Percentiles rank a stretch among this genome's conserved stretches.
phyloP scores from a whole-genome alignment of 83 land plant species.

The Larix sibirica region DNA sequence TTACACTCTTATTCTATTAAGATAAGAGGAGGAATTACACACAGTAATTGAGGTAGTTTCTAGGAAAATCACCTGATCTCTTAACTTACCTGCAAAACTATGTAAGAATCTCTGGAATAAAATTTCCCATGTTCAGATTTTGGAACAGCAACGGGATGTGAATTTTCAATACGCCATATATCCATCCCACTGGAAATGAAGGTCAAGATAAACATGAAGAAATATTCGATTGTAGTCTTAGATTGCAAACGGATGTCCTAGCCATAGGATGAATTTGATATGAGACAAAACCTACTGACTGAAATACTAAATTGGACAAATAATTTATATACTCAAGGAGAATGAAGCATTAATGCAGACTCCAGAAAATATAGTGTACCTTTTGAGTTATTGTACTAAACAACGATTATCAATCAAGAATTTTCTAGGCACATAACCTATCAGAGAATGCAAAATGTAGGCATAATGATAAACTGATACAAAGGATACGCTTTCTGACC shows the following conservation, averaged over 20 bases:
- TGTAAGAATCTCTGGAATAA: constrained; percentile 72
- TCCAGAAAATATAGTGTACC: neutral
- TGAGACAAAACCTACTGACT: neutral
- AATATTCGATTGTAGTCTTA: neutral
- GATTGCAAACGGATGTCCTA: neutral
- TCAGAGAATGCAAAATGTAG: neutral
- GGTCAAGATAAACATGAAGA: neutral
- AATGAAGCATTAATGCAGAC: neutral
- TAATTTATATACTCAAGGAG: neutral
- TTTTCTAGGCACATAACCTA: neutral
- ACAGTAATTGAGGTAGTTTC: neutral
- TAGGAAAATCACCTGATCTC: neutral
- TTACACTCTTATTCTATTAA: neutral
- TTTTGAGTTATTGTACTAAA: neutral
- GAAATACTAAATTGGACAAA: neutral
- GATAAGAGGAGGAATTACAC: neutral
- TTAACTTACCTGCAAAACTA: constrained; percentile 57
- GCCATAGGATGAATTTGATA: neutral
- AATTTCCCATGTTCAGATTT: constrained; percentile 81
- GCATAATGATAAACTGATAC: neutral
- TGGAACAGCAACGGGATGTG: constrained; percentile 71
- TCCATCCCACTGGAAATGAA: constrained; percentile 62
- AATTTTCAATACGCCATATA: constrained; percentile 83
- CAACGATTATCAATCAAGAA: neutral
- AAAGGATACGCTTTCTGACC: constrained; percentile 83